A percentile compares a stretch with the other conserved stretches of the same genome.
Conservation (phyloP, 2,329 filamentous ascomycete species). For the Colletotrichum scovillei region DNA sequence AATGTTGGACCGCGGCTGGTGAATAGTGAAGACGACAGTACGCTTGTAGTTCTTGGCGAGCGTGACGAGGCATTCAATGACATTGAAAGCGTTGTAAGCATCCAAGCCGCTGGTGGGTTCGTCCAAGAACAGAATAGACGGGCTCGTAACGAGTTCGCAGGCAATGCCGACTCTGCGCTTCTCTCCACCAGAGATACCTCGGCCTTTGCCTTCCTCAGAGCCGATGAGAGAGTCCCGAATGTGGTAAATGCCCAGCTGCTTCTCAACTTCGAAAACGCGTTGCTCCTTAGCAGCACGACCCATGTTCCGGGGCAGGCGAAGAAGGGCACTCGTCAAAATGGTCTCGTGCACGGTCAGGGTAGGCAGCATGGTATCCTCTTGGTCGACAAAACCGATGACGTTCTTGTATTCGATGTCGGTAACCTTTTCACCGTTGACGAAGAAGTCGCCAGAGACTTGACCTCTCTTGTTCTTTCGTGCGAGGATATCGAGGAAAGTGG, state of each 20-base stretch:
- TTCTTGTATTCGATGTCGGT: conserved; percentile 86
- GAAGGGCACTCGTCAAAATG: conserved; percentile 90
- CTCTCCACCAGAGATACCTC: conserved; percentile 96
- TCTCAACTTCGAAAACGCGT: conserved; percentile 91
- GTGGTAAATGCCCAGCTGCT: conserved; percentile 92
- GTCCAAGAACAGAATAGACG: conserved; percentile 95
- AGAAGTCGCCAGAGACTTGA: conserved; percentile 81
- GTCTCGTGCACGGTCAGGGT: conserved; percentile 98
- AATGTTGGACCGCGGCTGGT: conserved; percentile 97
- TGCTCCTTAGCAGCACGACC: conserved; percentile 88
- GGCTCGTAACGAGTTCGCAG: conserved; percentile 96
- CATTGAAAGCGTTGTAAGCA: conserved; percentile 97
- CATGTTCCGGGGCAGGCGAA: conserved; percentile 95
- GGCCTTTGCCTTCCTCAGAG: conserved; percentile 92
- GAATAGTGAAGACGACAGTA: conserved; percentile 98
- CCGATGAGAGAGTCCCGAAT: conserved; percentile 97
- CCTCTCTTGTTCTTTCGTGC: conserved; percentile 98
- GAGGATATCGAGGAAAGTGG: conserved; percentile 94
- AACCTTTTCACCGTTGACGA: conserved; percentile 93
- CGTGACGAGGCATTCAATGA: conserved; percentile 94
- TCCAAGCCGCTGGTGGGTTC: conserved; percentile 97
- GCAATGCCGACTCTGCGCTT: conserved; percentile 97
- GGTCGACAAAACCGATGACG: conserved; percentile 96
- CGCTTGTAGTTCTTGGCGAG: conserved; percentile 96
- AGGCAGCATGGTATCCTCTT: conserved; percentile 96